Base-by-base conservation (phyloP, 2,329 filamentous ascomycete genomes). In the Aureobasidium leucospermi region DNA sequence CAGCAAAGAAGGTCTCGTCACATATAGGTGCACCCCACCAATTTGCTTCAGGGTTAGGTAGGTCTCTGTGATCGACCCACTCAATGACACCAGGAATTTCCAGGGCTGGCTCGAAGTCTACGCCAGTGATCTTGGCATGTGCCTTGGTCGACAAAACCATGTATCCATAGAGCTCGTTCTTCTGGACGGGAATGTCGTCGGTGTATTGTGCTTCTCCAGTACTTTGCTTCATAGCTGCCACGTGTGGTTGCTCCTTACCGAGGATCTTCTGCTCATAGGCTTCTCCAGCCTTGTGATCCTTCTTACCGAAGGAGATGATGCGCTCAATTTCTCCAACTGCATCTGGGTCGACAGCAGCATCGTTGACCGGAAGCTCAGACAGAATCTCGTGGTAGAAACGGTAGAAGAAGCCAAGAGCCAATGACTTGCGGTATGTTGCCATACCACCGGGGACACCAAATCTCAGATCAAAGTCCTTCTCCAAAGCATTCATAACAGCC, bases 371-470 rank as follows among this genome's bases (percentile, higher is more conserved):
- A 0, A 95, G 71, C 31, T 81, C 80, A 0, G 83, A 80, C 43
- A 96, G 78, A 0, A 93, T 82, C 63, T 97, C 93, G 68, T 97
- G 89, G 70, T 96, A 97, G 74, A 96, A 99, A 41, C 91, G 86
- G 74, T 97, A 97, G 75, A 97, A 97, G 79, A 99, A 96, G 2
- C 92, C 87, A 56, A 97, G 78, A 0, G 94, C 93, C 8, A 99
- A 77, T 0, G 91, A 89, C 71, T 94, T 96, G 31, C 94, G 81
- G 70, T 97, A 99, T 1, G 91, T 96, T 0, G 94, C 93, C 94
- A 99, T 99, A 39, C 94, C 94, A 65, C 94, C 94, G 0, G 93
- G 94, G 0, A 99, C 94, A 57, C 91, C 87, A 67, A 96, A 97
- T 4, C 84, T 81, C 32, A 99, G 79, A 70, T 95, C 84, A 68